These are phyloP conservation scores for Auricularia heimuer DNA, from an alignment of 768 basidiomycete species.

Conservation along the genomic window DNA sequence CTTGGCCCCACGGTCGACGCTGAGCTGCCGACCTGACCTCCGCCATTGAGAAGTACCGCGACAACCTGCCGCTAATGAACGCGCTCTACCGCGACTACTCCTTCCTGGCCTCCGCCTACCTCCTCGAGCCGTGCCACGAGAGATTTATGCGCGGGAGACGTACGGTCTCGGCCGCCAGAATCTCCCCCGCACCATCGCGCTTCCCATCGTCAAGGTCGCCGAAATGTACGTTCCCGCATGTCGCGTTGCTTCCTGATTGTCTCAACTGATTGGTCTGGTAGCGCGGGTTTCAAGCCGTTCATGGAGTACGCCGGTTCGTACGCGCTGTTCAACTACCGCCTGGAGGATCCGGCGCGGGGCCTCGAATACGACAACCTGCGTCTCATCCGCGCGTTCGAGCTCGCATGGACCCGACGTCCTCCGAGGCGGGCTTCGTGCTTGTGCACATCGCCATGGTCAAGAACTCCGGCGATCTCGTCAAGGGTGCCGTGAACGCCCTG, in stretches of 20 bases:
- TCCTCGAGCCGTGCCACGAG: slow-evolving; percentile 23
- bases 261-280: no score
- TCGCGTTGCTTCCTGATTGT: no score
- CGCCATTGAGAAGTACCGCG: slow-evolving; percentile 15
- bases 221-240: slow-evolving; percentile 9
- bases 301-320: slow-evolving; percentile 26
- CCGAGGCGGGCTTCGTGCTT: slow-evolving; percentile 11
- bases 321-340: slow-evolving; percentile 20
- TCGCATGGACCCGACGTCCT: slow-evolving; percentile 13
- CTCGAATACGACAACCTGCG: slow-evolving; percentile 23
- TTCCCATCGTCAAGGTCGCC: slow-evolving; percentile 20
- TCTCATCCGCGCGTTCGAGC: slow-evolving; percentile 26
- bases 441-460: slow-evolving; percentile 22
- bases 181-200: slow-evolving; percentile 18
- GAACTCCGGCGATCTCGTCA: slow-evolving; percentile 19
- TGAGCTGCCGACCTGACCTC: slow-evolving; percentile 18
- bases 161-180: slow-evolving; percentile 20
- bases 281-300: slow-evolving; percentile 19
- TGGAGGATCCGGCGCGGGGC: slow-evolving; percentile 15
- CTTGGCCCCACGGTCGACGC: slow-evolving; percentile 21
- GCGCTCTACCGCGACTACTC: slow-evolving; percentile 21
- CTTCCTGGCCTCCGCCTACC: slow-evolving; percentile 24
- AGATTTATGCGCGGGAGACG: slow-evolving; percentile 17
- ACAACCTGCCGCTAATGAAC: slow-evolving; percentile 13
- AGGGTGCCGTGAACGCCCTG: slow-evolving; percentile 17